Evolutionary conservation across 2,329 filamentous ascomycete species (phyloP), one percentile per base, ranked within the genome.

Genomic region (Aplosporella prunicola): DNA sequence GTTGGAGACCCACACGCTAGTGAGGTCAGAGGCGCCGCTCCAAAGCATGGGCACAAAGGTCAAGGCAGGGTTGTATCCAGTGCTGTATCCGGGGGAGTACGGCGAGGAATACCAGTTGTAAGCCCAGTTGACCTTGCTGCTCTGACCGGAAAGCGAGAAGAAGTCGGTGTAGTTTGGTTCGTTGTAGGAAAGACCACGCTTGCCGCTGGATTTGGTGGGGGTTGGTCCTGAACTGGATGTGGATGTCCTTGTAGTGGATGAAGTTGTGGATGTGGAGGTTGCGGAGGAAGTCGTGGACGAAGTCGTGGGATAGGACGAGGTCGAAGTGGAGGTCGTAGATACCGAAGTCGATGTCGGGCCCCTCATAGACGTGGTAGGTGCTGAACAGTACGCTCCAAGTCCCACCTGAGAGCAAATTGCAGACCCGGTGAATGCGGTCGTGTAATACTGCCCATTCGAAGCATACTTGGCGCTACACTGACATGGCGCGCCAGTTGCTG

Each of bases 51-150:
- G 51, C 16, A 51, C 43, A 40, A 45, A 51, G n/a, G 40, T 42
- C 2, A 53, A 40, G 11, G 43, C 43, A n/a, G 43, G 39, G 41
- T 53, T 53, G 27, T 40, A 44, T 39, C 29, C 40, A 29, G 39
- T 38, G 26, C 26, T 15, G n/a, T 20, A 20, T 15, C 37, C 17
- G 15, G 42, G 32, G 11, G 42, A 43, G 40, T 41, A 49, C 43
- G 44, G 52, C 15, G 42, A 32, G 11, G 42, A 44, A 39, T 41
- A 49, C 44, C 46, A 53, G 40, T 53, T 47, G 44, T 52, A 53
- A 5, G 42, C 44, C 51, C 51, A 53, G 9, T 45, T 44, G 5
- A 52, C 47, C 17, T 44, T 43, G 10, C 44, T 48, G 18, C 43
- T 43, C n/a, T n/a, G n/a, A n/a, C n/a, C n/a, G n/a, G n/a, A n/a